phyloP scores from a whole-genome alignment of 2,329 filamentous ascomycete genomes.

The Tolypocladium cylindrosporum region DNA sequence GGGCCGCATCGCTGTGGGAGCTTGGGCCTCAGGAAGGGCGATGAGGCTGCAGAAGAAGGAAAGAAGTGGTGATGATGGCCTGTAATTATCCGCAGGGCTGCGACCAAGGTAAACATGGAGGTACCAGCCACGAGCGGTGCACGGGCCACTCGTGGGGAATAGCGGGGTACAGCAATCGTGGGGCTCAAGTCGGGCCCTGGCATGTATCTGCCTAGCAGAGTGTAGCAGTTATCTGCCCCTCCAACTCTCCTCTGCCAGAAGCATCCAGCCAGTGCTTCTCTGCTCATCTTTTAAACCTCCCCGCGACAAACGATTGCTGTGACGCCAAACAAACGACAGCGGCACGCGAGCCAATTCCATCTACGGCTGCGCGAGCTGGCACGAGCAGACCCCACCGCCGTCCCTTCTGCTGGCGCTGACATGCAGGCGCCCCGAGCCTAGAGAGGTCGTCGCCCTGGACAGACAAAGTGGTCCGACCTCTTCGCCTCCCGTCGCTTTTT shows the following conservation, averaged over 20 bases:
- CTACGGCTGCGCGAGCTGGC: not conserved
- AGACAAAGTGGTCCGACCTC: not conserved
- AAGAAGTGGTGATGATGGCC: not conserved
- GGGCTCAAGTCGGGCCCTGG: not conserved
- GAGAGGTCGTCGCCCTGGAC: not conserved
- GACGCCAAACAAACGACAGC: not conserved
- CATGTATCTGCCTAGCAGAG: slow-evolving; percentile 1
- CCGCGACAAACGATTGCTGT: not conserved
- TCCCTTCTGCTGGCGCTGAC: not conserved
- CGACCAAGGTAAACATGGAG: too few species aligned
- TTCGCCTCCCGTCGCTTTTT: not conserved
- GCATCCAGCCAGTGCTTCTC: not conserved
- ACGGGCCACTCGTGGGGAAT: not conserved
- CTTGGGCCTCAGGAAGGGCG: too few species aligned
- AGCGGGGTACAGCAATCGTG: slow-evolving; percentile 1
- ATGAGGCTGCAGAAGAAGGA: too few species aligned
- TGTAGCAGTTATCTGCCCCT: not conserved
- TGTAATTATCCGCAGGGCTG: too few species aligned
- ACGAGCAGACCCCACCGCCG: not conserved
- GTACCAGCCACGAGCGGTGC: not conserved
- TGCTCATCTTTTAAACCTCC: not conserved
- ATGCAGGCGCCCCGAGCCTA: not conserved
- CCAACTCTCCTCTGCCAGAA: not conserved
- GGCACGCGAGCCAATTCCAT: not conserved
- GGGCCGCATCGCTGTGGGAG: not conserved